Base-by-base conservation (phyloP, 306 rosid species). In the Cucurbita moschata region DNA sequence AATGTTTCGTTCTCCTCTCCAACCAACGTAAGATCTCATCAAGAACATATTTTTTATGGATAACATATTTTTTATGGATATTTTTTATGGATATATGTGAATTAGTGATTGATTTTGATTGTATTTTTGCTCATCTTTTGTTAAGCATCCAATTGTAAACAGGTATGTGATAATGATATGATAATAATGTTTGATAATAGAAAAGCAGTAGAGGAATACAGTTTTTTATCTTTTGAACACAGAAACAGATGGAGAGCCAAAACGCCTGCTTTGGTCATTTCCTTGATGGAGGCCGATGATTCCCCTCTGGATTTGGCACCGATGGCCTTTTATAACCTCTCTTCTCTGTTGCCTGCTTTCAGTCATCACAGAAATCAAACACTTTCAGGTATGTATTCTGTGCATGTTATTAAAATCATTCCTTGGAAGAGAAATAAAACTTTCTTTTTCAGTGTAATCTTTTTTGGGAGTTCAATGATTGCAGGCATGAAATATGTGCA, bases 231-330 rank as follows among this genome's bases (percentile, higher is more conserved):
- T 62, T 38, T 64, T 62, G 49, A 62, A 14, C 8, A 35, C 14
- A 16, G 35, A 64, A 16, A 64, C 35, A 64, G 11, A 40, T 59
- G 43, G 39, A 64, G 19, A 11, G 39, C 38, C 63, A 37, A 61
- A 13, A 38, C 39, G 68, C 43, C 10, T n/a, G 26, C 6, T 65
- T 65, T 46, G 18, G 56, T 82, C 77, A 88, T 64, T 77, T 77
- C 81, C 75, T 83, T 16, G 89, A 74, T 23, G 94, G 94, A 11
- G 94, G 96, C 49, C 47, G 86, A 71, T 80, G 94, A 83, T 93
- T 90, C 68, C 92, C 97, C n/a, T 44, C 75, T 47, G 98, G 97
- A 83, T 88, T 93, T 5, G 97, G 94, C 53, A 87, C 92, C 52
- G 98, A 93, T 76, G 96, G 94, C 54, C 50, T 60, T 73, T 83